Conservation (phyloP, 768 basidiomycete genomes). For the Mrakia frigida region DNA sequence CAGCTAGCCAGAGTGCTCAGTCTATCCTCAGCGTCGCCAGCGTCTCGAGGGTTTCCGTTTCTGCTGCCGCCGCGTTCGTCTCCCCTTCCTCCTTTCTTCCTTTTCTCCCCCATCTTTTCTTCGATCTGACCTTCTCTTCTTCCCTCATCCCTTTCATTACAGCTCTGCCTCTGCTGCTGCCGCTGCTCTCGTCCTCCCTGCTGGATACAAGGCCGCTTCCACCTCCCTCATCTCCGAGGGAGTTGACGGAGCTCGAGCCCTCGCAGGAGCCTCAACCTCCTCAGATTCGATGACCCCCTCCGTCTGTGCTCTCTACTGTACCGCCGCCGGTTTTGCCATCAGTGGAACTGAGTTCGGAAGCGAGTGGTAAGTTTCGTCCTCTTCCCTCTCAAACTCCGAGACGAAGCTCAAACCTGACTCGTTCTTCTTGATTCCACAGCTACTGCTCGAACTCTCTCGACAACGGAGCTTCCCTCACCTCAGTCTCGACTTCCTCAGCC, state of each 20-base stretch:
- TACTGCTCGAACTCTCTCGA: no score
- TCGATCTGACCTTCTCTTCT: not conserved
- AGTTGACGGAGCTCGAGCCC: slow-evolving; percentile 33
- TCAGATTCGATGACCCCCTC: slow-evolving; percentile 36
- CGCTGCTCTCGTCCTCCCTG: not conserved
- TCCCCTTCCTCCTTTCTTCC: not conserved
- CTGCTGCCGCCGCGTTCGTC: slow-evolving; percentile 8
- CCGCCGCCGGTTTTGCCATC: slow-evolving; percentile 33
- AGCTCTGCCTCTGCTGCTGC: not conserved
- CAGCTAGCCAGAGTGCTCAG: not conserved
- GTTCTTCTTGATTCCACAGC: no score
- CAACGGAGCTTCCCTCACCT: no score
- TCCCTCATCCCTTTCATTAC: not conserved
- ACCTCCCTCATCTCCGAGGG: not conserved
- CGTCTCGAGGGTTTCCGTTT: not conserved
- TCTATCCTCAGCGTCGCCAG: not conserved
- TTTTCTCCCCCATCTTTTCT: no score
- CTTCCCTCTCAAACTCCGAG: not conserved
- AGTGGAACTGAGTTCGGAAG: slow-evolving; percentile 37
- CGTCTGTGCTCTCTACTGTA: slow-evolving; percentile 36
- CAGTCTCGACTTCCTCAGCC: no score
- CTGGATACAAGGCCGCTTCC: not conserved
- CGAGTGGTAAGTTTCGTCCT: slow-evolving; percentile 12
- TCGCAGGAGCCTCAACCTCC: slow-evolving; percentile 34
- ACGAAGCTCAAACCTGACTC: no score